Evolutionary conservation across 73 alveolate species (phyloP), one percentile per base, ranked within the genome.

Genomic region (Symbiodinium pilosum): DNA sequence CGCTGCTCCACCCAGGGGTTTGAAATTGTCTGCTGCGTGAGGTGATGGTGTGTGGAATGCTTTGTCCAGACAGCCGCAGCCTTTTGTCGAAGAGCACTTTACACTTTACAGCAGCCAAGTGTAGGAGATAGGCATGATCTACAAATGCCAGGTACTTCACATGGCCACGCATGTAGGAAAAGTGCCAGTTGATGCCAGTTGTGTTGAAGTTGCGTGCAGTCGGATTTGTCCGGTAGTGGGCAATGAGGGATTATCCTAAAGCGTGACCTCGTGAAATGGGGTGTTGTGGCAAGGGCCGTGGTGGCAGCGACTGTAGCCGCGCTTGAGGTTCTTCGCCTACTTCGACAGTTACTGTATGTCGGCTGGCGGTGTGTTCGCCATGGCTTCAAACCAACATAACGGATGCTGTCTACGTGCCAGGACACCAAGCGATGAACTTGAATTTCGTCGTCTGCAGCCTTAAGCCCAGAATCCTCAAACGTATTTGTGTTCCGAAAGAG

Each of bases 381-480:
- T 9, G 3, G 3, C 41, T 42, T 30, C 43, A 34, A 28, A 39
- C 59, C 54, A n/a, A 36, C 73, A n/a, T 42, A 32, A 21, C 41
- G 26, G 64, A 30, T 14, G 21, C 39, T 4, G 28, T 28, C 59
- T 47, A 12, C n/a, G 43, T 32, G 40, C 36, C 36, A 88, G 95
- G 95, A 88, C 59, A 64, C 71, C 95, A 34, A 56, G 30, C 43
- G 95, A 88, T 41, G 95, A 88, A 56, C 59, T 88, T 20, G 95
- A 88, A 51, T 54, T 28, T 47, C 95, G 95, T 4, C 95, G 95
- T 32, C 39, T 64, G 95, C 95, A 64, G 95, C 36, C 24, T 36
- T 5, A 54, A 69, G 26, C 38, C 68, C 71, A n/a, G 86, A 30
- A 47, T 83, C 16, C 9, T 84, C 41, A 6, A 1, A 44, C 32